These are phyloP conservation scores for Pistacia atlantica DNA, from an alignment of 345 rosid species.

Conservation along the genomic window DNA sequence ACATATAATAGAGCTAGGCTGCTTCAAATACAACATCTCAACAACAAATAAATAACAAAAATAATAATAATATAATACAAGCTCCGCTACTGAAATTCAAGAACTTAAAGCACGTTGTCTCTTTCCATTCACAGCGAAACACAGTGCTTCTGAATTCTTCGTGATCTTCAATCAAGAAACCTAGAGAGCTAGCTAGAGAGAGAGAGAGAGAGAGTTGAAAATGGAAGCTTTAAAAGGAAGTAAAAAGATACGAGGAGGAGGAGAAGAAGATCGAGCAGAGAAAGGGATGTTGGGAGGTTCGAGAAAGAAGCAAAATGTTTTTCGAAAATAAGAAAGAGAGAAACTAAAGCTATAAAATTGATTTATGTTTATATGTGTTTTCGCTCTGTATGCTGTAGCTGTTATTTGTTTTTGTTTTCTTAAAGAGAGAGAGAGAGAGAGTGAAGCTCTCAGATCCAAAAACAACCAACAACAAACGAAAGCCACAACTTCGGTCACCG, in stretches of 20 bases:
- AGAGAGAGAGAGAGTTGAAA: not conserved
- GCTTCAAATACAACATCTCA: constrained; percentile 77
- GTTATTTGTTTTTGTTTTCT: not conserved
- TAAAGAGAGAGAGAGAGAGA: not conserved
- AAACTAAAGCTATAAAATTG: constrained; percentile 15
- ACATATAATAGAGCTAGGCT: constrained; percentile 60
- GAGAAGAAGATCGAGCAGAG: constrained; percentile 34
- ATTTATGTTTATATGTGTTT: constrained; percentile 3
- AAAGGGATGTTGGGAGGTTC: constrained; percentile 33
- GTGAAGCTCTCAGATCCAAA: constrained; percentile 32
- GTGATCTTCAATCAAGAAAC: constrained; percentile 8
- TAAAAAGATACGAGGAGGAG: constrained; percentile 1
- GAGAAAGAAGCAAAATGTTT: constrained; percentile 26
- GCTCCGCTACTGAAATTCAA: not conserved
- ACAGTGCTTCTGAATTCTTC: not conserved
- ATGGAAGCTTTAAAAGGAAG: constrained; percentile 11
- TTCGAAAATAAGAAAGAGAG: not conserved
- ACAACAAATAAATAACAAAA: not conserved
- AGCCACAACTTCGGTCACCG: constrained; percentile 49
- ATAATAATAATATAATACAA: not conserved
- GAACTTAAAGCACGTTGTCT: constrained; percentile 4
- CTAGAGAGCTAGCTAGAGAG: not conserved
- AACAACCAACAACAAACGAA: constrained; percentile 26
- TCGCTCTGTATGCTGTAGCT: constrained; percentile 13
- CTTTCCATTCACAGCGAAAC: constrained; percentile 14